These are phyloP conservation scores for Brasilioporus rufonigricans DNA, from an alignment of 768 basidiomycete species.

Conservation along the genomic window DNA sequence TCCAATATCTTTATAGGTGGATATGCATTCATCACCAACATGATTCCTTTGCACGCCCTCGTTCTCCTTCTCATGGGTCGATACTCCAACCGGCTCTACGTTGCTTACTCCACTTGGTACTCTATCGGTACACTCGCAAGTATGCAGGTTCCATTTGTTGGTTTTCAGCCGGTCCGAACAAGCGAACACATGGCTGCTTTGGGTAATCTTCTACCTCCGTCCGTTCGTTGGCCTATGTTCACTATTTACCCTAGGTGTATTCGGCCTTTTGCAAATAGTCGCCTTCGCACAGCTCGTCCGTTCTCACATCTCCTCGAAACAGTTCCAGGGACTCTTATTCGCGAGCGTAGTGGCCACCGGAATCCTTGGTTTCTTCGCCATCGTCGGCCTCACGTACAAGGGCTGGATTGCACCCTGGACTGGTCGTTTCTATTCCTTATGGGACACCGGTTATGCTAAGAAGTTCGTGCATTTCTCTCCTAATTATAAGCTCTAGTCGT, in stretches of 20 bases:
- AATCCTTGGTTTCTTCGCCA: constrained; percentile 65
- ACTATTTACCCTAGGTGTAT: constrained; percentile 63
- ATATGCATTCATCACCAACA: constrained; percentile 99
- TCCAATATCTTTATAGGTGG: constrained; percentile 55
- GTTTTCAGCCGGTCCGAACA: constrained; percentile 96
- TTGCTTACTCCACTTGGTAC: constrained; percentile 97
- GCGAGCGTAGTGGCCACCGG: constrained; percentile 67
- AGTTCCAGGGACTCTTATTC: constrained; percentile 83
- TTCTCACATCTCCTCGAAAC: constrained; percentile 85
- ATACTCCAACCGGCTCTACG: constrained; percentile 87
- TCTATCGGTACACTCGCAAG: constrained; percentile 94
- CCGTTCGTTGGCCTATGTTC: neutral
- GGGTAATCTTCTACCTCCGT: constrained; percentile 44
- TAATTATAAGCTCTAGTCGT: neutral
- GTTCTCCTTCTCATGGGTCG: constrained; percentile 95
- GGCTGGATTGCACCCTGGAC: constrained; percentile 99
- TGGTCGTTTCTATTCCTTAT: constrained; percentile 98
- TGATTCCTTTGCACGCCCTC: constrained; percentile 97
- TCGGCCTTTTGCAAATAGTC: constrained; percentile 93
- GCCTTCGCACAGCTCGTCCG: constrained; percentile 90
- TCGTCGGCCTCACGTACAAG: constrained; percentile 82
- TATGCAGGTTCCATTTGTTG: constrained; percentile 99
- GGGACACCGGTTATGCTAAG: constrained; percentile 99
- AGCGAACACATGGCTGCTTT: constrained; percentile 99
- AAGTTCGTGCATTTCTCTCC: constrained; percentile 52